Base-by-base conservation (phyloP, 2,329 filamentous ascomycete species). In the Ascochyta viciae-villosae region DNA sequence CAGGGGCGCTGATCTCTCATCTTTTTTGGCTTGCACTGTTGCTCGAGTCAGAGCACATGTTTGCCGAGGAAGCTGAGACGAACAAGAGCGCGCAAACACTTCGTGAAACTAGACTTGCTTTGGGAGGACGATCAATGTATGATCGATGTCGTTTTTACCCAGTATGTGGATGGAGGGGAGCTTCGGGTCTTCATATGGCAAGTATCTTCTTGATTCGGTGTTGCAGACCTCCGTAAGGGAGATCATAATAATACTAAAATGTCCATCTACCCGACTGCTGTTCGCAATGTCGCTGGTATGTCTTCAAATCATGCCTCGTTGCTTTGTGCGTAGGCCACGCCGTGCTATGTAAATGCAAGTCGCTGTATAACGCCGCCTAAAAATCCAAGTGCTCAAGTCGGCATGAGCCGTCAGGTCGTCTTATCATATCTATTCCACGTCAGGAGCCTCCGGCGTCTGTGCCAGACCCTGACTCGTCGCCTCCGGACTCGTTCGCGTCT, bases 391-490 rank as follows among this genome's bases (percentile, higher is more conserved):
- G 24, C 10, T 10, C n/a, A 43, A 42, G 43, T n/a, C 38, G 47
- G 42, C 45, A 34, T 34, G 13, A 33, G 41, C 40, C 46, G 31
- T 41, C 23, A 41, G 29, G 9, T 51, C 49, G 27, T 50, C 5
- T 47, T 27, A 40, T 53, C 35, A 26, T 41, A 26, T 51, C 33
- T 50, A 58, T 8, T 58, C 50, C 4, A 31, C 41, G 4, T 37
- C 48, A 33, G 57, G 51, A 27, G 44, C 60, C 15, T 68, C 64
- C 23, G 64, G 59, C 27, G 62, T 67, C 26, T 58, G 48, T 4
- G 39, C 57, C 3, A 61, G 29, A 19, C 50, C 58, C 33, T 61
- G 55, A 31, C 60, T 62, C 16, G 48, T 51, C 4, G 46, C 46
- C 39, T 62, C 55, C 1, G 57, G 48, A 26, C 60, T 65, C 19